Evolutionary conservation across 345 rosid species (phyloP).

Genomic region (Iberis pinnata): DNA sequence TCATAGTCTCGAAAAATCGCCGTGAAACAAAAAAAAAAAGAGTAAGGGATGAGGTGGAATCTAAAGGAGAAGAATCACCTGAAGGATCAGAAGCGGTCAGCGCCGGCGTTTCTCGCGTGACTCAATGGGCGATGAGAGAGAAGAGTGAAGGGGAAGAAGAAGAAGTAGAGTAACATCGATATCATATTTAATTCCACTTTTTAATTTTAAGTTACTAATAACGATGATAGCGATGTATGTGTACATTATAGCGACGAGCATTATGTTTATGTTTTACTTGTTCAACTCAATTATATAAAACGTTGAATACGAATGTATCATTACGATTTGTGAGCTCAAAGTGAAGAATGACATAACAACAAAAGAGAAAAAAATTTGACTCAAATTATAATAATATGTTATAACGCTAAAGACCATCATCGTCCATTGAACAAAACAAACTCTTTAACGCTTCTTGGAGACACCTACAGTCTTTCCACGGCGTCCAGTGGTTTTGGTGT

Average conservation of each 20-base stretch:
- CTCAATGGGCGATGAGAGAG: conserved; percentile 33
- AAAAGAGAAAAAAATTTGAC: too few species aligned
- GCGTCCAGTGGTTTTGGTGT: conserved; percentile 94
- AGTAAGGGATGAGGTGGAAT: neutral
- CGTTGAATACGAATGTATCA: too few species aligned
- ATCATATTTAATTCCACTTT: conserved; percentile 2
- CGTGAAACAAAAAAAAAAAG: conserved; percentile 18
- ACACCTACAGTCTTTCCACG: conserved; percentile 95
- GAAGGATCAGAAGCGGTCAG: conserved; percentile 35
- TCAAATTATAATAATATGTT: too few species aligned
- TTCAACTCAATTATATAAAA: too few species aligned
- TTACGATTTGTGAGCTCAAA: too few species aligned
- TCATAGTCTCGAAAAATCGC: conserved; percentile 20
- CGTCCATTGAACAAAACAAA: too few species aligned
- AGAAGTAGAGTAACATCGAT: neutral
- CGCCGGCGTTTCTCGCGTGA: conserved; percentile 22
- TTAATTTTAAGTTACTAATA: conserved; percentile 29
- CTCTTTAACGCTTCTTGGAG: conserved; percentile 57
- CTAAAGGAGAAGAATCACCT: conserved; percentile 19
- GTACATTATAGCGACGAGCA: conserved; percentile 34
- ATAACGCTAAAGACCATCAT: too few species aligned
- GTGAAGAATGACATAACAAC: too few species aligned
- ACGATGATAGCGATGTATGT: conserved; percentile 35
- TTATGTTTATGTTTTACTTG: too few species aligned
- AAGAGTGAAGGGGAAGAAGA: neutral